These are phyloP conservation scores for Wallacemonas sp. DNA, from an alignment of 208 protist genomes.

Conservation along the genomic window DNA sequence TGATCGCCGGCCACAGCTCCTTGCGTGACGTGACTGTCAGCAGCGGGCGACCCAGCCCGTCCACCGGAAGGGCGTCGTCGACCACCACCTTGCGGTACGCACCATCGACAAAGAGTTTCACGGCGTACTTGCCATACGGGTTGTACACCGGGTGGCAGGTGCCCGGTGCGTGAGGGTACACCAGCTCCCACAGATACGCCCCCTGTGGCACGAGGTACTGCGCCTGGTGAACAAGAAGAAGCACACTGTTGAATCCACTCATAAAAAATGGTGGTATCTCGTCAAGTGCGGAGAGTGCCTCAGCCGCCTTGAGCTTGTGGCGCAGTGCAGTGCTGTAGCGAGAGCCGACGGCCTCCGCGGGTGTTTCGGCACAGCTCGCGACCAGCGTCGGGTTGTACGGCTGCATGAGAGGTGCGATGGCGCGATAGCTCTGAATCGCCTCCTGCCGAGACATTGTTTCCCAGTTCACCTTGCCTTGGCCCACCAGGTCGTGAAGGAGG, in stretches of 20 bases:
- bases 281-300: constrained; percentile 56
- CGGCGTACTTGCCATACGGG: constrained; percentile 87
- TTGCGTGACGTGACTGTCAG: constrained; percentile 64
- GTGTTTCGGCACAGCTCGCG: constrained; percentile 59
- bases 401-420: constrained; percentile 65
- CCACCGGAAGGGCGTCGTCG: constrained; percentile 85
- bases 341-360: constrained; percentile 60
- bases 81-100: constrained; percentile 82
- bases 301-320: constrained; percentile 67
- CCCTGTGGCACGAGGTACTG: constrained; percentile 50
- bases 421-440: constrained; percentile 56
- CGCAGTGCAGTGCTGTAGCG: constrained; percentile 83
- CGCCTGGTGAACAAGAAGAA: constrained; percentile 59
- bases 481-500: constrained; percentile 51
- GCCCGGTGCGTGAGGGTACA: constrained; percentile 78
- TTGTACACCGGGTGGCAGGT: constrained; percentile 91
- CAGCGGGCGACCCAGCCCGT: constrained; percentile 74
- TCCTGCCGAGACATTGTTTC: constrained; percentile 20
- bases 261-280: constrained; percentile 85
- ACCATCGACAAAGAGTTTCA: constrained; percentile 88
- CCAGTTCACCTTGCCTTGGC: constrained; percentile 37
- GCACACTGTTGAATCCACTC: constrained; percentile 85
- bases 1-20: constrained; percentile 87
- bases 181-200: constrained; percentile 88
- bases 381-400: constrained; percentile 70